phyloP scores from a whole-genome alignment of 2,329 filamentous ascomycete species.

The Fusarium napiforme region DNA sequence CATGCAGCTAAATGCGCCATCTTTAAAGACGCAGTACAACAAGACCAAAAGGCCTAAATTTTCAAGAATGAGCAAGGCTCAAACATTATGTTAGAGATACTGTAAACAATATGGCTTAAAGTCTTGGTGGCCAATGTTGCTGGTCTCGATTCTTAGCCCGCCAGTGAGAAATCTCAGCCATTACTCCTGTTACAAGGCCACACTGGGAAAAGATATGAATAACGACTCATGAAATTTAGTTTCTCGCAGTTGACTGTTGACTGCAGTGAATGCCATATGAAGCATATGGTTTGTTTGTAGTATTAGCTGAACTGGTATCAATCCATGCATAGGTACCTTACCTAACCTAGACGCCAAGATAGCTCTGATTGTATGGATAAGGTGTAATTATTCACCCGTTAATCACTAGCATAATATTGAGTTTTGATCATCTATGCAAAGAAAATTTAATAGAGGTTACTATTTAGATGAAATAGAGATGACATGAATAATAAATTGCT shows the following conservation, averaged over 20 bases:
- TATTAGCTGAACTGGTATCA: neutral
- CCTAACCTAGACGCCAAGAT: neutral
- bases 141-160: too few relatives aligned
- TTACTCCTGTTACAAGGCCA: too few relatives aligned
- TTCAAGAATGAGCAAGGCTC: too few relatives aligned
- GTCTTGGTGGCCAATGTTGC: too few relatives aligned
- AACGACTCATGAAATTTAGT: rapidly evolving
- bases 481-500: too few relatives aligned
- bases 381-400: neutral
- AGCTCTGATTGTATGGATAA: neutral
- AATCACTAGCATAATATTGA: neutral
- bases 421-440: too few relatives aligned
- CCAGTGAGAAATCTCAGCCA: too few relatives aligned
- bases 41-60: too few relatives aligned
- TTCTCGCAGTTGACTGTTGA: neutral
- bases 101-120: too few relatives aligned
- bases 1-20: too few relatives aligned
- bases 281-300: neutral
- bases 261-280: neutral
- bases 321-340: neutral
- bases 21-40: too few relatives aligned
- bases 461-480: neutral
- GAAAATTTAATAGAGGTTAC: rapidly evolving
- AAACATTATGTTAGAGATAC: too few relatives aligned
- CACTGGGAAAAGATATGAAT: neutral